phyloP scores from a whole-genome alignment of 257 asterid genomes.

The Gentiana dahurica region DNA sequence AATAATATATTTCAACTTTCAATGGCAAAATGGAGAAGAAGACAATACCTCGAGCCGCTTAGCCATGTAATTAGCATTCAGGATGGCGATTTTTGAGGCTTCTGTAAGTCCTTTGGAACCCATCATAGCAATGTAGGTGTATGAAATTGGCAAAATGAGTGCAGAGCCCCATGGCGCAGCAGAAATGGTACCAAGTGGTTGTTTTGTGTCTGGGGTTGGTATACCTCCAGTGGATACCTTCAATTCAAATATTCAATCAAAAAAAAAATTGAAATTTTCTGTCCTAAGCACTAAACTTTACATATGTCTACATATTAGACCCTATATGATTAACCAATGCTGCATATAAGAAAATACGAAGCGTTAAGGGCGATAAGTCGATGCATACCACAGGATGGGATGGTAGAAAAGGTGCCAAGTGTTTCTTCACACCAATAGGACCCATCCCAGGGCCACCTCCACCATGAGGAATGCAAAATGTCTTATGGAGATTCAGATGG shows the following conservation, averaged over 20 bases:
- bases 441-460: constrained; percentile 99
- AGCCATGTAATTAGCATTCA: constrained; percentile 94
- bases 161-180: constrained; percentile 99
- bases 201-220: constrained; percentile 70
- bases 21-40: constrained; percentile 1
- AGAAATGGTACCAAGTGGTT: constrained; percentile 86
- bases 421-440: constrained; percentile 94
- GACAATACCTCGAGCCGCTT: constrained; percentile 79
- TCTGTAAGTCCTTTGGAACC: constrained; percentile 87
- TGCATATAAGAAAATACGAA: background rate
- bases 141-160: constrained; percentile 91
- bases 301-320: too few relatives aligned
- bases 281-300: too few relatives aligned
- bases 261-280: too few relatives aligned
- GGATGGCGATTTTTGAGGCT: constrained; percentile 90
- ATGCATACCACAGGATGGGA: constrained; percentile 90
- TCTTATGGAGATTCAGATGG: constrained; percentile 97
- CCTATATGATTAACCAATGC: too few relatives aligned
- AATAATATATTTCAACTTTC: background rate
- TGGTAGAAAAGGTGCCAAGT: constrained; percentile 85
- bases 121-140: constrained; percentile 96
- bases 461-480: constrained; percentile 97
- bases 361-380: background rate
- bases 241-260: constrained; percentile 1
- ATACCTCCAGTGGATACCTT: constrained; percentile 88